Percentiles rank a stretch among this genome's conserved stretches.
Evolutionary conservation across 1,284 basidiomycete species (phyloP).

Genomic region (Cryptococcus sp.): DNA sequence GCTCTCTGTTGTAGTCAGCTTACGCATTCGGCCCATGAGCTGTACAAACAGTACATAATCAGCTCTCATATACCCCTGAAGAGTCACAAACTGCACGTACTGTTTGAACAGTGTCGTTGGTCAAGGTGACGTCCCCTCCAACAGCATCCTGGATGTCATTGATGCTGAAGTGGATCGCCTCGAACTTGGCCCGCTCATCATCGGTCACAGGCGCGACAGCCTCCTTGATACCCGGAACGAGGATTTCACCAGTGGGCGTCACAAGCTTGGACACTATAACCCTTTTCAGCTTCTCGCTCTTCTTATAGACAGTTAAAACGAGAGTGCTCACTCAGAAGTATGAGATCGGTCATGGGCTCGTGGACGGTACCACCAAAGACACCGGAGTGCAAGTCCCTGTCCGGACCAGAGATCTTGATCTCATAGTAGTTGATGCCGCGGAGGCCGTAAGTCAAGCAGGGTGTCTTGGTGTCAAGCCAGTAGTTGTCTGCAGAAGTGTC

Average conservation of each 20-base stretch:
- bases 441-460: slow-evolving; percentile 57
- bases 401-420: slow-evolving; percentile 79
- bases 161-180: slow-evolving; percentile 68
- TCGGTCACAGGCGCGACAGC: slow-evolving; percentile 76
- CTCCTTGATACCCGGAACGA: slow-evolving; percentile 88
- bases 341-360: slow-evolving; percentile 71
- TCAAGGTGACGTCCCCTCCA: slow-evolving; percentile 75
- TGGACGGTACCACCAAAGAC: slow-evolving; percentile 84
- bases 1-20: slow-evolving; percentile 1
- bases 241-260: slow-evolving; percentile 75
- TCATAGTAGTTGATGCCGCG: slow-evolving; percentile 91
- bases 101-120: slow-evolving; percentile 76
- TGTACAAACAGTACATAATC: slow-evolving; percentile 3
- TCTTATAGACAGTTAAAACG: too few species aligned
- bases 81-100: slow-evolving; percentile 21
- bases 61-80: slow-evolving; percentile 33
- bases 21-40: slow-evolving; percentile 52
- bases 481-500: slow-evolving; percentile 49
- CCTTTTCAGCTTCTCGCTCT: background rate
- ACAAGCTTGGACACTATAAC: slow-evolving; percentile 72
- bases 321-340: slow-evolving; percentile 52
- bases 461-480: slow-evolving; percentile 56
- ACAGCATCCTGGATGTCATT: slow-evolving; percentile 76
- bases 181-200: slow-evolving; percentile 73
- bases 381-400: slow-evolving; percentile 89